These are phyloP conservation scores for Penicillium decumbens DNA, from an alignment of 2,329 filamentous ascomycete genomes.

Conservation along the genomic window DNA sequence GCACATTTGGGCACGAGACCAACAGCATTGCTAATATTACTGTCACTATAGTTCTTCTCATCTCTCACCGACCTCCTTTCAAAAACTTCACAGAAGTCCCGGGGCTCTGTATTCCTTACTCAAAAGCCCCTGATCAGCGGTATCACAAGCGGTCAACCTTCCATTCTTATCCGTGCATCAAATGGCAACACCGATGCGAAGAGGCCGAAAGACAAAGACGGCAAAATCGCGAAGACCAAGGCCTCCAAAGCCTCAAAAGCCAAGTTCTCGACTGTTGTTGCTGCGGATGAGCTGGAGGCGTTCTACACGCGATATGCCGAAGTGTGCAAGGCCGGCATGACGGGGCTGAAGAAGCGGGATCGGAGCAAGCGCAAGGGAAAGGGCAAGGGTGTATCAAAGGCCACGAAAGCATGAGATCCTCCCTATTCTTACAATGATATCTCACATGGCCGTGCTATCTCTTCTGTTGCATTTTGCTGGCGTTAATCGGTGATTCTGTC, in stretches of 20 bases:
- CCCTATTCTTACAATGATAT: not conserved
- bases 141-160: slow-evolving; percentile 62
- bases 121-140: slow-evolving; percentile 38
- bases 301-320: slow-evolving; percentile 89
- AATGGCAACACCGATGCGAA: slow-evolving; percentile 63
- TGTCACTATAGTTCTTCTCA: slow-evolving; percentile 39
- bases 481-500: slow-evolving; percentile 19
- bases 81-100: slow-evolving; percentile 37
- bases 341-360: slow-evolving; percentile 85
- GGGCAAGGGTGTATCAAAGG: slow-evolving; percentile 40
- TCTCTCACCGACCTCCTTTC: slow-evolving; percentile 39
- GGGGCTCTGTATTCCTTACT: slow-evolving; percentile 43
- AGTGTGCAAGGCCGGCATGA: slow-evolving; percentile 84
- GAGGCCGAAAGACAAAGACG: slow-evolving; percentile 37
- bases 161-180: slow-evolving; percentile 76
- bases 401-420: slow-evolving; percentile 22
- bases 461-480: slow-evolving; percentile 24
- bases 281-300: slow-evolving; percentile 66
- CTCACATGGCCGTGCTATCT: not conserved
- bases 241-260: slow-evolving; percentile 57
- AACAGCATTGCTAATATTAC: slow-evolving; percentile 15
- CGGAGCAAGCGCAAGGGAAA: slow-evolving; percentile 65
- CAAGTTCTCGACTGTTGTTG: slow-evolving; percentile 79
- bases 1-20: slow-evolving; percentile 11
- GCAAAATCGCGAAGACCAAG: slow-evolving; percentile 39